phyloP scores from a whole-genome alignment of 2,329 filamentous ascomycete genomes.

The Cytospora piceae region DNA sequence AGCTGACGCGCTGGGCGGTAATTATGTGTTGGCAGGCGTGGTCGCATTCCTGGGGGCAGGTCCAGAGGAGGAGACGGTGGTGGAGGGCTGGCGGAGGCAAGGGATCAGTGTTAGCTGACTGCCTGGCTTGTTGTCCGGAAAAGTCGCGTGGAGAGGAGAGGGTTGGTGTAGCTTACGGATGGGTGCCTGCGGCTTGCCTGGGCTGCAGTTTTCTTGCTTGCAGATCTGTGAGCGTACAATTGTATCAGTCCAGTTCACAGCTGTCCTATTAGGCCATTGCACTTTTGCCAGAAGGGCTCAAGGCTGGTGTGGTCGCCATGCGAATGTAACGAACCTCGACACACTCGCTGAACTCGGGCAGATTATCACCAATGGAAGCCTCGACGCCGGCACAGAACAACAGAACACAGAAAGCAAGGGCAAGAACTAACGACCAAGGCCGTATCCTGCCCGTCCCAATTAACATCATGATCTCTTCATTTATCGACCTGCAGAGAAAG shows the following conservation, averaged over 20 bases:
- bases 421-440: slow-evolving; percentile 33
- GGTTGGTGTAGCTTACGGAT: slow-evolving; percentile 65
- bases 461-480: slow-evolving; percentile 37
- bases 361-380: slow-evolving; percentile 80
- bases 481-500: slow-evolving; percentile 12
- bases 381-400: slow-evolving; percentile 50
- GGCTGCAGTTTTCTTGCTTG: slow-evolving; percentile 75
- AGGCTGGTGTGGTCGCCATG: background rate
- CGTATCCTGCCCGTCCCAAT: slow-evolving; percentile 41
- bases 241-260: slow-evolving; percentile 2
- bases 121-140: slow-evolving; percentile 15
- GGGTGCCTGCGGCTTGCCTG: slow-evolving; percentile 58
- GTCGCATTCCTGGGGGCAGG: slow-evolving; percentile 92
- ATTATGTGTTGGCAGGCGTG: slow-evolving; percentile 96
- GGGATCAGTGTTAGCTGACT: background rate
- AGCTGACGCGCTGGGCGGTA: slow-evolving; percentile 70
- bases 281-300: slow-evolving; percentile 17
- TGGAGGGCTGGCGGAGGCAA: slow-evolving; percentile 65
- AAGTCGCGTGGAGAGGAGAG: slow-evolving; percentile 14
- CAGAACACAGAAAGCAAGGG: slow-evolving; percentile 43
- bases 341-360: slow-evolving; percentile 87
- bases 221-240: slow-evolving; percentile 67
- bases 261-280: slow-evolving; percentile 13
- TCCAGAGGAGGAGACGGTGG: slow-evolving; percentile 88
- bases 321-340: slow-evolving; percentile 66